These are phyloP conservation scores for Anisodus acutangulus DNA, from an alignment of 257 asterid genomes.

Conservation along the genomic window DNA sequence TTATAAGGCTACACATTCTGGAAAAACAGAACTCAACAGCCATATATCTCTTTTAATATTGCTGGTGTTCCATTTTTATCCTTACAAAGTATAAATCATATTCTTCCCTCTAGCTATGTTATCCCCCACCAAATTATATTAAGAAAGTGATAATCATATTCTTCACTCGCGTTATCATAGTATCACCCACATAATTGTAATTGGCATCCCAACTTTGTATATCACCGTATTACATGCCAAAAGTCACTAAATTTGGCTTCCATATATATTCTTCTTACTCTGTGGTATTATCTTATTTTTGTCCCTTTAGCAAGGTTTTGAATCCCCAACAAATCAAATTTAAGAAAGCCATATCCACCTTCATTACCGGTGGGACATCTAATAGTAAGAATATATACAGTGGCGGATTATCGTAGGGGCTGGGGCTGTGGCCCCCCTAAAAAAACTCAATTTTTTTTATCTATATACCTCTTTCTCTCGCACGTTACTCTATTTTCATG, in stretches of 20 bases:
- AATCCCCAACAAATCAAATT: constrained; percentile 12
- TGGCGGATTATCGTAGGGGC: no score
- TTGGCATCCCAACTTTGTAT: not conserved
- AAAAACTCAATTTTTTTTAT: no score
- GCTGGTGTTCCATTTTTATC: no score
- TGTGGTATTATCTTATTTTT: not conserved
- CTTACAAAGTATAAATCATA: no score
- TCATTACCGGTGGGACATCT: not conserved
- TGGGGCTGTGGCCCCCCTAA: no score
- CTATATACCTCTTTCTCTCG: no score
- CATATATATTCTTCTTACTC: not conserved
- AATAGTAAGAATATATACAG: constrained; percentile 17
- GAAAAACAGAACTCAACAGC: not conserved
- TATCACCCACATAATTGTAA: not conserved
- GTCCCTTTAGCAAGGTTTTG: constrained; percentile 7
- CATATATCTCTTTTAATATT: no score
- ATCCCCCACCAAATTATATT: not conserved
- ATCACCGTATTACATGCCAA: not conserved
- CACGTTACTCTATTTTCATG: no score
- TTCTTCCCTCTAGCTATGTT: not conserved
- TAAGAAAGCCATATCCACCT: constrained; percentile 16
- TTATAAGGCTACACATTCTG: not conserved
- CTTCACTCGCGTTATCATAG: constrained; percentile 13
- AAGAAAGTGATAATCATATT: not conserved
- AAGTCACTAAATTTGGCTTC: not conserved